Evolutionary conservation across 495 filamentous ascomycete species (phyloP).

Genomic region (Penicillium antarcticum): DNA sequence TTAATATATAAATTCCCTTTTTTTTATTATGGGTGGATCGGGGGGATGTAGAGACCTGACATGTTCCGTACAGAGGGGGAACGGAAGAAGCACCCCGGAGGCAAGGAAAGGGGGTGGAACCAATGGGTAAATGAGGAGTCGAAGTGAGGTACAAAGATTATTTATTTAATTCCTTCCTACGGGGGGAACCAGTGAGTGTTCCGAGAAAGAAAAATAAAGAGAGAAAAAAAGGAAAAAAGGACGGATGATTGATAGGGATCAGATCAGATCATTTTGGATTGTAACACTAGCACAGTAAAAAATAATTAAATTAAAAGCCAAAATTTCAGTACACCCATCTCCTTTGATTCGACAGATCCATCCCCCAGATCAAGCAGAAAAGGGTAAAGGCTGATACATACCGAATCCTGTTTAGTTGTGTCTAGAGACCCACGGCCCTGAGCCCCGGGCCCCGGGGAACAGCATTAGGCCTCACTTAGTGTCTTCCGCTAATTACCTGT

Average conservation of each 20-base stretch:
- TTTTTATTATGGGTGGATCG: slow-evolving; percentile 9
- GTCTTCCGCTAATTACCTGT: slow-evolving; percentile 30
- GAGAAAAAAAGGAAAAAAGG: neutral
- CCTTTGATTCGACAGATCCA: slow-evolving; percentile 17
- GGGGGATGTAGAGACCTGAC: slow-evolving; percentile 9
- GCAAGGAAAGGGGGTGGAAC: slow-evolving; percentile 31
- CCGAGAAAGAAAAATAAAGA: slow-evolving; percentile 4
- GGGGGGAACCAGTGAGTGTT: slow-evolving; percentile 10
- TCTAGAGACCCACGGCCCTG: slow-evolving; percentile 32
- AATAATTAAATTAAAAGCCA: neutral
- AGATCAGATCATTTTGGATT: slow-evolving; percentile 14
- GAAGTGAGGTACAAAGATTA: slow-evolving; percentile 6
- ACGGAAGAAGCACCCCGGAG: slow-evolving; percentile 21
- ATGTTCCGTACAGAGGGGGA: slow-evolving; percentile 12
- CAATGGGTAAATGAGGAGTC: slow-evolving; percentile 18
- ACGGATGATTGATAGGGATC: neutral
- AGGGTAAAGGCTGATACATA: slow-evolving; percentile 10
- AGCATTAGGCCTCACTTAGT: slow-evolving; percentile 25
- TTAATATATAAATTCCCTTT: slow-evolving; percentile 12
- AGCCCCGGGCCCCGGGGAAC: slow-evolving; percentile 42
- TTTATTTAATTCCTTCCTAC: neutral
- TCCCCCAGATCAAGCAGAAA: slow-evolving; percentile 14
- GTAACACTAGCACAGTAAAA: neutral
- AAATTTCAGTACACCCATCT: slow-evolving; percentile 1
- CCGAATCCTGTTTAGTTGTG: slow-evolving; percentile 11